These are phyloP conservation scores for Suillus cothurnatus DNA, from an alignment of 768 basidiomycete genomes.

Conservation along the genomic window DNA sequence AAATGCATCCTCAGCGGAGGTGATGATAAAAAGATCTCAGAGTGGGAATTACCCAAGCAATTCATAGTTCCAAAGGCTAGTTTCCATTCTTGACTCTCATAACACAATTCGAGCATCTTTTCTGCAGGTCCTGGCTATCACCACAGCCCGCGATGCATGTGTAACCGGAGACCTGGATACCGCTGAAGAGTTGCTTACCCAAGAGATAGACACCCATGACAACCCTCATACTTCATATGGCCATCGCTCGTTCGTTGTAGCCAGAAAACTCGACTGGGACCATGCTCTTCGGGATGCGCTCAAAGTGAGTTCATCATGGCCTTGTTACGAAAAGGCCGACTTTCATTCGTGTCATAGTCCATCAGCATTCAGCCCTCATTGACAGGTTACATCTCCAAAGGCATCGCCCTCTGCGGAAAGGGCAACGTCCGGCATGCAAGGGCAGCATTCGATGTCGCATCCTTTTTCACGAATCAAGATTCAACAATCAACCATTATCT, in stretches of 20 bases:
- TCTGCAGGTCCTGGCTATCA: neutral
- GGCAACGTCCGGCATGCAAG: neutral
- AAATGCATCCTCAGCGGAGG: neutral
- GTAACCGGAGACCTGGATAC: neutral
- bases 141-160: neutral
- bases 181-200: neutral
- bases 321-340: neutral
- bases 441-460: neutral
- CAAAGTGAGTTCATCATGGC: neutral
- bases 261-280: neutral
- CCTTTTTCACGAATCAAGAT: neutral
- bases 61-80: neutral
- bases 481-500: neutral
- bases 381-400: neutral
- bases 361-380: neutral
- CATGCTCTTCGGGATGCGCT: neutral
- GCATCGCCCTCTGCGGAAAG: neutral
- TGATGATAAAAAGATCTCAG: accelerated
- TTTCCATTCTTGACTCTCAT: neutral
- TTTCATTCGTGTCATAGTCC: neutral
- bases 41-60: neutral
- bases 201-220: neutral
- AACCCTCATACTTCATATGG: neutral
- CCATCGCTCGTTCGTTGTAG: neutral
- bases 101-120: neutral